Conservation (phyloP, 2,329 filamentous ascomycete species). For the Neofusicoccum umdonicola region DNA sequence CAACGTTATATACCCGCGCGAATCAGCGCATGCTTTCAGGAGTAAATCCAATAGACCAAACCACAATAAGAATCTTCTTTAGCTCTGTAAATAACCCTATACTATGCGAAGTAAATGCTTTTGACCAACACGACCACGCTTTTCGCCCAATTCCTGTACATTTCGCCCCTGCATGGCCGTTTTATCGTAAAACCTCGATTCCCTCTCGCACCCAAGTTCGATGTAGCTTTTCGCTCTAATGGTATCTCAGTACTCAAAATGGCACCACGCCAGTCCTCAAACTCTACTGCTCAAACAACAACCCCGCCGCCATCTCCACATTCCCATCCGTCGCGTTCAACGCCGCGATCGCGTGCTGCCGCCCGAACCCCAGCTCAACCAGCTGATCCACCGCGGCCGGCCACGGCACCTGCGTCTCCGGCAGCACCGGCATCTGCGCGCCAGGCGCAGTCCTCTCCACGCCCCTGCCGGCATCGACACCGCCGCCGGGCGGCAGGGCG, state of each 20-base stretch:
- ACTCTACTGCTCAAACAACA: conserved; percentile 42
- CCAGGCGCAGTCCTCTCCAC: neutral
- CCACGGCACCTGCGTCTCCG: conserved; percentile 37
- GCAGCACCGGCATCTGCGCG: conserved; percentile 27
- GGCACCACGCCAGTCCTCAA: neutral
- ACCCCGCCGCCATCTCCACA: conserved; percentile 48
- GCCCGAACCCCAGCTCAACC: conserved; percentile 46
- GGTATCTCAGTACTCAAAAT: neutral
- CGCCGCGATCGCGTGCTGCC: conserved; percentile 47
- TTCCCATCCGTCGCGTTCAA: conserved; percentile 50
- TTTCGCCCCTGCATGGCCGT: too few species aligned
- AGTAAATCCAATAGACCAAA: too few species aligned
- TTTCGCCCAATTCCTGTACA: too few species aligned
- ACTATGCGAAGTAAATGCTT: too few species aligned
- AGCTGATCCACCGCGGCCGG: conserved; percentile 43
- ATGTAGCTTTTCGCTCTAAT: neutral
- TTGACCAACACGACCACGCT: too few species aligned
- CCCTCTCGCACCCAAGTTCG: too few species aligned
- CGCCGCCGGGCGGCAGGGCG: conserved; percentile 19
- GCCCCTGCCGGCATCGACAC: conserved; percentile 25
- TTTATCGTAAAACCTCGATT: too few species aligned
- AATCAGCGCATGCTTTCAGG: too few species aligned
- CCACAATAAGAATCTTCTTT: too few species aligned
- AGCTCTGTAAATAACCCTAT: too few species aligned
- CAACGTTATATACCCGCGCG: too few species aligned